Percentiles rank a stretch among this genome's conserved stretches.
Evolutionary conservation across 225 moss, liverwort and hornwort genomes (phyloP).

Genomic region (Sphagnum tenellum): DNA sequence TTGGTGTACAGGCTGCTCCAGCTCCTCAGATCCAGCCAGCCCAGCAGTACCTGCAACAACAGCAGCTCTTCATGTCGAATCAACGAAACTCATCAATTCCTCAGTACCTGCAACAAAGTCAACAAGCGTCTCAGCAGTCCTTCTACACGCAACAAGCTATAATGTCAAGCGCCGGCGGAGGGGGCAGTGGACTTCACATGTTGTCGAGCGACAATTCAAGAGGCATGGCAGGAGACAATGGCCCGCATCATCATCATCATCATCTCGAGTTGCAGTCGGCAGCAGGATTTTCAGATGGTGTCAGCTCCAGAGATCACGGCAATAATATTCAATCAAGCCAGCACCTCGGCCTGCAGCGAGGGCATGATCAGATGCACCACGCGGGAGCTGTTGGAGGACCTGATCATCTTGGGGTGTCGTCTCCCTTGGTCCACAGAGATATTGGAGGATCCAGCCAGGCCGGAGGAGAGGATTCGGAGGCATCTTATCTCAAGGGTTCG

Average conservation of each 20-base stretch:
- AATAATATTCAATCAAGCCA: constrained; percentile 6
- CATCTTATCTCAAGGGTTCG: constrained; percentile 42
- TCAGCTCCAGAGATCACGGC: not conserved
- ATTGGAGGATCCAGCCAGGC: constrained; percentile 21
- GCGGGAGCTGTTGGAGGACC: constrained; percentile 18
- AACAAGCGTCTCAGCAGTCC: constrained; percentile 45
- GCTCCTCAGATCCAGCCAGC: constrained; percentile 34
- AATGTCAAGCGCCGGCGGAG: constrained; percentile 13
- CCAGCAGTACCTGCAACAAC: constrained; percentile 48
- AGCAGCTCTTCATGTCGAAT: constrained; percentile 25
- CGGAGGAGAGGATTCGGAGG: constrained; percentile 26
- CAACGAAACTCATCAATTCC: constrained; percentile 30
- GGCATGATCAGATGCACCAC: constrained; percentile 16
- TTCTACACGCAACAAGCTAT: constrained; percentile 34
- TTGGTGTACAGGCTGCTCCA: constrained; percentile 19
- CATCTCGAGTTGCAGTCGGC: constrained; percentile 13
- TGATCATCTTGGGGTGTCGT: constrained; percentile 19
- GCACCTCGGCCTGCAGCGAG: constrained; percentile 29
- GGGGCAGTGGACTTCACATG: constrained; percentile 44
- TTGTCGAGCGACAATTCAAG: constrained; percentile 19
- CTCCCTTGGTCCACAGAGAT: constrained; percentile 17
- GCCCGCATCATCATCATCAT: too few relatives aligned
- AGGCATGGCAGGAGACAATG: constrained; percentile 15
- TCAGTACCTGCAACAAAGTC: constrained; percentile 52
- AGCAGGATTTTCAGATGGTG: constrained; percentile 26